These are phyloP conservation scores for Diaporthe velutina DNA, from an alignment of 2,329 filamentous ascomycete genomes.

Conservation along the genomic window DNA sequence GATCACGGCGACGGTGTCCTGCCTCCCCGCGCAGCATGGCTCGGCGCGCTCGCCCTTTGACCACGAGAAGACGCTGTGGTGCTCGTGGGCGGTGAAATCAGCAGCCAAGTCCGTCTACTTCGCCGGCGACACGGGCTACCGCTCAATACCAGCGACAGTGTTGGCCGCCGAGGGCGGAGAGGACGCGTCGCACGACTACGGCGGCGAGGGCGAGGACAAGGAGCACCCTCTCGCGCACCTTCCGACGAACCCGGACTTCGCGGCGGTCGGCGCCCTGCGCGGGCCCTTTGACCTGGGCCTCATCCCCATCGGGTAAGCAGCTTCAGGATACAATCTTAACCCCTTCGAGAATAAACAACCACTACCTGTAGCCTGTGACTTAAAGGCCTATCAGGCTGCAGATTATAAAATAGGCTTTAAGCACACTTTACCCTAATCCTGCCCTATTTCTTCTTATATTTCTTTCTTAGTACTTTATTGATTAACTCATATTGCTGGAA, in stretches of 20 bases:
- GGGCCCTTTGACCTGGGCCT: conserved; percentile 92
- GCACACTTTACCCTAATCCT: no score
- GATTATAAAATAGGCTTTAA: no score
- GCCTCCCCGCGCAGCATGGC: conserved; percentile 87
- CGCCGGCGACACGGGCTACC: conserved; percentile 91
- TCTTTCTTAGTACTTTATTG: no score
- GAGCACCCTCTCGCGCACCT: conserved; percentile 71
- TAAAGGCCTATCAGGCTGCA: no score
- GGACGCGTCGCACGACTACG: conserved; percentile 70
- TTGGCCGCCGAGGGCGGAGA: conserved; percentile 53
- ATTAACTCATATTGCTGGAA: no score
- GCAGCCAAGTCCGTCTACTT: conserved; percentile 78
- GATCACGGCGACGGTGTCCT: conserved; percentile 80
- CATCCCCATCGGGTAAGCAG: conserved; percentile 94
- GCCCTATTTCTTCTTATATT: no score
- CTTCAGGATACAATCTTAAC: no score
- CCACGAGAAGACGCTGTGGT: conserved; percentile 84
- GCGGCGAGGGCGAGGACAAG: conserved; percentile 67
- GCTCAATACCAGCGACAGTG: conserved; percentile 76
- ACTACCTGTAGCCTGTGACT: no score
- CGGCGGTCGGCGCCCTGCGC: conserved; percentile 81
- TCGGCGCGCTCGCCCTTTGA: conserved; percentile 78
- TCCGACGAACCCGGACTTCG: conserved; percentile 86
- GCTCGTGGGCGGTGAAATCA: conserved; percentile 84
- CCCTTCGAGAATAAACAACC: no score